Evolutionary conservation across 2,329 filamentous ascomycete species (phyloP), one percentile per base, ranked within the genome.

Genomic region (Claviceps citrina): DNA sequence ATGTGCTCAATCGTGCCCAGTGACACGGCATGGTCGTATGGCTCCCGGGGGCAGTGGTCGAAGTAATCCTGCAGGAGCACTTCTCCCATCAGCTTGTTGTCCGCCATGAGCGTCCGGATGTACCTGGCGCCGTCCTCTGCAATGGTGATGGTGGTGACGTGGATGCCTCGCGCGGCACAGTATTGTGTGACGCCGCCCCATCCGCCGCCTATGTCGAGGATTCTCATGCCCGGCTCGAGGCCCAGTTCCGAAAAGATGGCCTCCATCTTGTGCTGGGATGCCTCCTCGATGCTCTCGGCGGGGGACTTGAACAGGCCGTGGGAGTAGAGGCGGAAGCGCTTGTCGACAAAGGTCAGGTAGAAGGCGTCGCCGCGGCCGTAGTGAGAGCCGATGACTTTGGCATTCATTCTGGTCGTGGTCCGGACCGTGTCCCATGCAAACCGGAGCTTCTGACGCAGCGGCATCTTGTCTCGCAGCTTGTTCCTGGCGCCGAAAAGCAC

Each of bases 181-280:
- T 39, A 39, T 24, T 39, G 22, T 7, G 38, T 34, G 13, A 39
- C 31, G 16, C 38, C 38, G 7, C 38, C 38, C 38, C 38, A 39
- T 26, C 38, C 38, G 15, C 38, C 38, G 16, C 38, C 38, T 18
- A 39, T 25, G 18, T 39, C 38, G 12, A 39, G 31, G 13, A 39
- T 27, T n/a, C 25, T 6, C 38, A 34, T 39, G 12, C 38, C 38
- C 12, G 34, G 7, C 18, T 28, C 24, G 20, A 39, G 31, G 2
- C 38, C 38, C 12, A 39, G 25, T 4, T 31, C 20, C 7, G 39
- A 41, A n/a, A 31, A 36, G 13, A 41, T 16, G 26, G 27, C 24
- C 20, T 37, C 39, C 20, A 41, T 15, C 16, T 36, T 41, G 15
- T 30, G 28, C 32, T 36, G 25, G 5, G 33, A 31, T 3, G 33